Conservation (phyloP, 2,329 filamentous ascomycete genomes). For the Aspergillus luchuensis region DNA sequence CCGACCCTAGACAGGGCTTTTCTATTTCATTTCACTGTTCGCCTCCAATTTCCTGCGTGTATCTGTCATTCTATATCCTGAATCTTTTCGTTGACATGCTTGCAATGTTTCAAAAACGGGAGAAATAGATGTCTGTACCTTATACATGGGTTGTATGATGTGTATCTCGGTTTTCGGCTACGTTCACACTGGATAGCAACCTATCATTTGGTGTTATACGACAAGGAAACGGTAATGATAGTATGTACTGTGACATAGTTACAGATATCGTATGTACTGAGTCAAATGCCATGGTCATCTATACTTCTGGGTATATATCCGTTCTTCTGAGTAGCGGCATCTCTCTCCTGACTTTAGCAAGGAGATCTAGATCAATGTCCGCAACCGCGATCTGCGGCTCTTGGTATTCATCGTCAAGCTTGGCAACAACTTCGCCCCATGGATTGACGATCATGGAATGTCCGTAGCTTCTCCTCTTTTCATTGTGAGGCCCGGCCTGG, state of each 20-base stretch:
- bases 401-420: slow-evolving; percentile 54
- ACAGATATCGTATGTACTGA: not conserved
- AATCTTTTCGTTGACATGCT: slow-evolving; percentile 17
- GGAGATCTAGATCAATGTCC: slow-evolving; percentile 56
- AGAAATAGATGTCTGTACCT: slow-evolving; percentile 13
- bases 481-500: slow-evolving; percentile 74
- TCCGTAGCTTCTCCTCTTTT: slow-evolving; percentile 78
- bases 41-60: slow-evolving; percentile 26
- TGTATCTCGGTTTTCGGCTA: not conserved
- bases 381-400: slow-evolving; percentile 53
- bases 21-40: slow-evolving; percentile 31
- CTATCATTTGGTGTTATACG: not conserved
- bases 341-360: slow-evolving; percentile 56
- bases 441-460: slow-evolving; percentile 83
- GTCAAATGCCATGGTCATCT: slow-evolving; percentile 9
- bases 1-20: slow-evolving; percentile 38
- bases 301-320: slow-evolving; percentile 52
- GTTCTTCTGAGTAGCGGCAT: slow-evolving; percentile 61
- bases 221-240: not conserved
- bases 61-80: slow-evolving; percentile 25
- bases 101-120: slow-evolving; percentile 14
- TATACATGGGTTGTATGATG: not conserved
- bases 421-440: slow-evolving; percentile 75
- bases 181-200: not conserved
- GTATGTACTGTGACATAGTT: not conserved